Conservation (phyloP, 306 rosid genomes). For the Chamaecrista fasciculata region DNA sequence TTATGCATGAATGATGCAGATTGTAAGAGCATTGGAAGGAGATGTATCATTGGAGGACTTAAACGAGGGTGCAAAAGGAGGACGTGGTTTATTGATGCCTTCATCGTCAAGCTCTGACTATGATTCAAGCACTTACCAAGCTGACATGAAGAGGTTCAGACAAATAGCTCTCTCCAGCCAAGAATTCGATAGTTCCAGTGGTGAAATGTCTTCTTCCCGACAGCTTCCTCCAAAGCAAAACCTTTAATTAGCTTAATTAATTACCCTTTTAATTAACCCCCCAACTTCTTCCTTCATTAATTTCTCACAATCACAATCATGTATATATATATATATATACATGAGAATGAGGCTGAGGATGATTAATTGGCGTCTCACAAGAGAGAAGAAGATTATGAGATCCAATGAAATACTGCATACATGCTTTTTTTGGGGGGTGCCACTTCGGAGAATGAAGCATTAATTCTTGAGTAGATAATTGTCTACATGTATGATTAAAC, state of each 20-base stretch:
- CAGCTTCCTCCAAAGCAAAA: background rate
- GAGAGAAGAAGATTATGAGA: no score
- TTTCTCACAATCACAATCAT: no score
- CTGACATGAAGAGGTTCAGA: slow-evolving; percentile 69
- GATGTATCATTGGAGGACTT: slow-evolving; percentile 72
- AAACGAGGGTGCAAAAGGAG: slow-evolving; percentile 49
- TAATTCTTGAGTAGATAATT: no score
- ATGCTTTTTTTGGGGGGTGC: no score
- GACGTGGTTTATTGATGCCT: slow-evolving; percentile 17
- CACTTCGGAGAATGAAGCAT: no score
- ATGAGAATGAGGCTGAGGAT: no score
- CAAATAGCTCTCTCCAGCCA: slow-evolving; percentile 46
- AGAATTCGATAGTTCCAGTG: slow-evolving; percentile 55
- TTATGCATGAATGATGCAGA: slow-evolving; percentile 35
- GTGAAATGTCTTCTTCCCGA: slow-evolving; percentile 7
- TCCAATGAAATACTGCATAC: no score
- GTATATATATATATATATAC: no score
- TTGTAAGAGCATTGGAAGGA: slow-evolving; percentile 86
- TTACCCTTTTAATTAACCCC: no score
- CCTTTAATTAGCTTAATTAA: background rate
- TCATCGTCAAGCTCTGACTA: slow-evolving; percentile 51
- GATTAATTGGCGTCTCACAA: no score
- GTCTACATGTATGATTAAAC: no score
- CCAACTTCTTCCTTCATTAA: no score
- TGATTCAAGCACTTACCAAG: slow-evolving; percentile 51